These are phyloP conservation scores for Ganoderma lingzhi DNA, from an alignment of 1,284 basidiomycete genomes.

Conservation along the genomic window DNA sequence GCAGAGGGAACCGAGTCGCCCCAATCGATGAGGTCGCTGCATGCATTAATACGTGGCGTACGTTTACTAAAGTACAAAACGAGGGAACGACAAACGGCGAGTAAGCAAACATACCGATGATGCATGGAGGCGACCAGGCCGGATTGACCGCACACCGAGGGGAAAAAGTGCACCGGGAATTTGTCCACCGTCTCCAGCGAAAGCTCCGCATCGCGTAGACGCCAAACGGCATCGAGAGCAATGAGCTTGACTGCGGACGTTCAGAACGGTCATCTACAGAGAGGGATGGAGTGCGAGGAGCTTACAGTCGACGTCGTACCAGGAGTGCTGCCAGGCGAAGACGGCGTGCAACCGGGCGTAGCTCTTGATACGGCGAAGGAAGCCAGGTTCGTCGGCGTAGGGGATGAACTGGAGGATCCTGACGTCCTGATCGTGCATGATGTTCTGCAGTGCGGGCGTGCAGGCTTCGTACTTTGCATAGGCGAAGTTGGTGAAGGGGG, in stretches of 20 bases:
- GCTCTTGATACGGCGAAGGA: slow-evolving; percentile 30
- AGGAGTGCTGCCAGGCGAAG: slow-evolving; percentile 47
- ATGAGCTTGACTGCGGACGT: slow-evolving; percentile 34
- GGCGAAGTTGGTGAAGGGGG: background rate
- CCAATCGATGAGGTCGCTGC: slow-evolving; percentile 16
- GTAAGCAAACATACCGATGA: slow-evolving; percentile 13
- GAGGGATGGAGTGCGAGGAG: slow-evolving; percentile 3
- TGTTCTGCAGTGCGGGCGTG: slow-evolving; percentile 40
- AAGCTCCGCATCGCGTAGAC: slow-evolving; percentile 9
- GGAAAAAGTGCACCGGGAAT: slow-evolving; percentile 8
- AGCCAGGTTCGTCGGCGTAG: slow-evolving; percentile 46
- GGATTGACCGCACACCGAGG: background rate
- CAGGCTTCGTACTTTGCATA: slow-evolving; percentile 45
- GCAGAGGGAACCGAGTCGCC: background rate
- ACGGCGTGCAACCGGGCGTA: slow-evolving; percentile 24
- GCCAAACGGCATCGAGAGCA: slow-evolving; percentile 39
- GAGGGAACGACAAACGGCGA: background rate
- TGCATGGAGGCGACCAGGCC: slow-evolving; percentile 6
- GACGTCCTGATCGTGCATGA: slow-evolving; percentile 22
- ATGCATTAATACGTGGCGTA: background rate
- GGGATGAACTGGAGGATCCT: slow-evolving; percentile 40
- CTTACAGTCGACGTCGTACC: slow-evolving; percentile 53
- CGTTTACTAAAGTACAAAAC: slow-evolving; percentile 6
- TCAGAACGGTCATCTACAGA: background rate
- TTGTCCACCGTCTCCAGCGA: slow-evolving; percentile 14